These are phyloP conservation scores for Aspergillus cristatus DNA, from an alignment of 495 filamentous ascomycete genomes.

Conservation along the genomic window DNA sequence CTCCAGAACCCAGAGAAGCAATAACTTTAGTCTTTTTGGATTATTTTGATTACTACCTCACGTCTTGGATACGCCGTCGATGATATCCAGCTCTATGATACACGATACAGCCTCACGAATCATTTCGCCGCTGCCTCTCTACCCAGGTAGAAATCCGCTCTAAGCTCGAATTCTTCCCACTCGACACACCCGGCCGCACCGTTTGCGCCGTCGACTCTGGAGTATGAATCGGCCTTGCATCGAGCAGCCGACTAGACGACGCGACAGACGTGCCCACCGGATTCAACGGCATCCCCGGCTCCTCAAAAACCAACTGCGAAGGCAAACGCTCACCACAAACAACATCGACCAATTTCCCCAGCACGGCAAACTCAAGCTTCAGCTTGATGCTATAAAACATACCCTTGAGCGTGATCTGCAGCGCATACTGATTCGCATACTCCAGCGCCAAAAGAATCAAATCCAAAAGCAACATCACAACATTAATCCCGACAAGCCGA, in stretches of 20 bases:
- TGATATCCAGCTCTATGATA: too few relatives aligned
- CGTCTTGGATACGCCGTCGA: too few relatives aligned
- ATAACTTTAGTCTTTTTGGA: too few relatives aligned
- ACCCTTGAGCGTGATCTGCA: slow-evolving; percentile 48
- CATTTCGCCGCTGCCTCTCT: slow-evolving; percentile 2
- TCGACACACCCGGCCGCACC: background rate
- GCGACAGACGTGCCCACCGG: too few relatives aligned
- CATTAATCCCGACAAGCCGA: slow-evolving; percentile 47
- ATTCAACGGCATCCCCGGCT: slow-evolving; percentile 2
- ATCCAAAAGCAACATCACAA: slow-evolving; percentile 44
- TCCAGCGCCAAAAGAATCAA: slow-evolving; percentile 39
- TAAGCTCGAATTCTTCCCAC: slow-evolving; percentile 8
- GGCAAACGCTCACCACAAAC: slow-evolving; percentile 26
- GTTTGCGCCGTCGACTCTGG: background rate
- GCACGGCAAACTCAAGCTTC: slow-evolving; percentile 53
- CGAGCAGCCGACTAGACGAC: background rate
- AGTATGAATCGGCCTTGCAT: background rate
- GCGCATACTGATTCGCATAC: slow-evolving; percentile 41
- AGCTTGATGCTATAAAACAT: slow-evolving; percentile 56
- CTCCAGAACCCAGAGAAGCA: slow-evolving; percentile 5
- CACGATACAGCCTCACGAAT: too few relatives aligned
- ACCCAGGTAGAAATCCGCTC: slow-evolving; percentile 14
- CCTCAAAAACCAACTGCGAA: slow-evolving; percentile 5
- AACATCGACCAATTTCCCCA: slow-evolving; percentile 42
- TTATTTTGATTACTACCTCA: too few relatives aligned